Percentiles rank a stretch among this genome's conserved stretches.
Conservation (phyloP, 2,329 filamentous ascomycete genomes). For the Stagonosporopsis tanaceti region DNA sequence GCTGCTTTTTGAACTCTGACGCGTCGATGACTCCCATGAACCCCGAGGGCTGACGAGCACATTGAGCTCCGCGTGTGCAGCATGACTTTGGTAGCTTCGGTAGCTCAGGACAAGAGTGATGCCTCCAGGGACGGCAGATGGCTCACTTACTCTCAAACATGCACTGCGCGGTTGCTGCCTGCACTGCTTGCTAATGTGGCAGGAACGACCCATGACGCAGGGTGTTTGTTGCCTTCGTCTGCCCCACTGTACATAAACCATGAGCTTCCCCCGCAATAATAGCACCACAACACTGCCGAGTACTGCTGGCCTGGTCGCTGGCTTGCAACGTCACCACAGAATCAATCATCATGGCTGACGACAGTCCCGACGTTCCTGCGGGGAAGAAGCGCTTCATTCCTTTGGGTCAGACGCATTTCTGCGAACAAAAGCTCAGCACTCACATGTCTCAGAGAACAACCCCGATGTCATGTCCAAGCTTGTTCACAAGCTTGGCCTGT, state of each 20-base stretch:
- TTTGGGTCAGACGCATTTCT: constrained; percentile 38
- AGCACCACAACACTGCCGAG: neutral
- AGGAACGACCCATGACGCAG: constrained; percentile 5
- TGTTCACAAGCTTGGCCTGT: constrained; percentile 85
- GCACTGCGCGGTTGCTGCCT: neutral
- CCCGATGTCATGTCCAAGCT: constrained; percentile 89
- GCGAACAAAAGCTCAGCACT: constrained; percentile 12
- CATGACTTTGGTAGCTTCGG: too few relatives aligned
- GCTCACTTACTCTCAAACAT: neutral
- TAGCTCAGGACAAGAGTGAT: neutral
- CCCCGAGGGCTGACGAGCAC: too few relatives aligned
- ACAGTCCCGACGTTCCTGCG: constrained; percentile 42
- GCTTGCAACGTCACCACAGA: neutral
- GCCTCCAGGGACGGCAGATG: neutral
- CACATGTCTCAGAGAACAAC: constrained; percentile 68
- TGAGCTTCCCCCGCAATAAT: constrained; percentile 13
- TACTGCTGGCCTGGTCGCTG: neutral
- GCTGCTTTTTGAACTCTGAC: neutral
- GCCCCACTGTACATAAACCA: constrained; percentile 12
- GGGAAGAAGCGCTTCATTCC: constrained; percentile 49
- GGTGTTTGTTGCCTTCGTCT: constrained; percentile 17
- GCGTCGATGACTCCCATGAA: neutral
- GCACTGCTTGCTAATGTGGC: neutral
- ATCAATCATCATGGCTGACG: constrained; percentile 37
- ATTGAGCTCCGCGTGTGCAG: neutral